Evolutionary conservation across 805 yeast genomes (phyloP).

Genomic region (Saccharomycopsis olivae): DNA sequence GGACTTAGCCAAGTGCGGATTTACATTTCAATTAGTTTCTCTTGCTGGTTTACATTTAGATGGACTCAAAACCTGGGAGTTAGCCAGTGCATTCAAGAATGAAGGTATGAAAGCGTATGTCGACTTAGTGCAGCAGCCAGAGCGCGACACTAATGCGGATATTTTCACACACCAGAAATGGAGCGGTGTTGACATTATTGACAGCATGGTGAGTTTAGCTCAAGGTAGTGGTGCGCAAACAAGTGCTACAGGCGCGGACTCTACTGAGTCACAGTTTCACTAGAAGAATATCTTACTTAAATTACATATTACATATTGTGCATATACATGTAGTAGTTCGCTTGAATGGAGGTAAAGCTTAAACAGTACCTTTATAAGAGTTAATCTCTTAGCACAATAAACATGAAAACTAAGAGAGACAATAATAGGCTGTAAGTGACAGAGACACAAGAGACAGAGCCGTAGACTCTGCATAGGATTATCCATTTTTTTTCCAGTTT

Average conservation of each 20-base stretch:
- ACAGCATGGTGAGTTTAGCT: constrained; percentile 32
- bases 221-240: constrained; percentile 20
- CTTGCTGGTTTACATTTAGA: constrained; percentile 49
- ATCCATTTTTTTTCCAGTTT: no score
- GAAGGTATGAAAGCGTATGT: constrained; percentile 55
- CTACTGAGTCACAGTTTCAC: neutral
- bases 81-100: constrained; percentile 35
- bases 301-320: neutral
- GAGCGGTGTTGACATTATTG: constrained; percentile 51
- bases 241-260: neutral
- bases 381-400: neutral
- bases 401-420: no score
- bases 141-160: constrained; percentile 36
- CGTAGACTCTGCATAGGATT: no score
- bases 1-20: constrained; percentile 47
- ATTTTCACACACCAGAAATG: constrained; percentile 51
- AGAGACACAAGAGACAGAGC: no score
- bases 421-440: no score
- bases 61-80: constrained; percentile 41
- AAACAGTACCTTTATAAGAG: neutral
- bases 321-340: neutral
- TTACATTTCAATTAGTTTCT: constrained; percentile 48
- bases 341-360: neutral
- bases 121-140: constrained; percentile 37
- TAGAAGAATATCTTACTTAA: neutral